Conservation (phyloP, 768 basidiomycete genomes). For the Gyrodon lividus region DNA sequence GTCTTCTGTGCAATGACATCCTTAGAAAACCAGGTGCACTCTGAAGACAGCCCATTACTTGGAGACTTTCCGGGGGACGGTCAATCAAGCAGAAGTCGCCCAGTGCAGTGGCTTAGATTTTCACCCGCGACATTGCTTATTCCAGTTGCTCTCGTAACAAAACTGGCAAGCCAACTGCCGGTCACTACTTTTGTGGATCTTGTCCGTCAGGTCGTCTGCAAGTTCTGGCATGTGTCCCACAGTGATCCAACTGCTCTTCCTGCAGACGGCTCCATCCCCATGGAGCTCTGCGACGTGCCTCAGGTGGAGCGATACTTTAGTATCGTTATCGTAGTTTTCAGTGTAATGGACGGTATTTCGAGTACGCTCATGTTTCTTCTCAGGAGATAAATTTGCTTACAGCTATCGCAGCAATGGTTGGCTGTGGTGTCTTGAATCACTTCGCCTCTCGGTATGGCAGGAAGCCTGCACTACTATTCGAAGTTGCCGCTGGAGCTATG, state of each 20-base stretch:
- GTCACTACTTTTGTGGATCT: constrained; percentile 28
- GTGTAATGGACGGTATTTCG: constrained; percentile 15
- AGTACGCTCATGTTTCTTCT: constrained; percentile 14
- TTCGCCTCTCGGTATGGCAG: constrained; percentile 29
- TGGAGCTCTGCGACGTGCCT: constrained; percentile 19
- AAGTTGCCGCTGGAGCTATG: constrained; percentile 6
- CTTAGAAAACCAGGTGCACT: not conserved
- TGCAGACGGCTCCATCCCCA: constrained; percentile 5
- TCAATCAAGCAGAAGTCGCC: not conserved
- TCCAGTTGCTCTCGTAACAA: constrained; percentile 25
- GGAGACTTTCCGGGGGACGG: not conserved
- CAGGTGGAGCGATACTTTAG: constrained; percentile 24
- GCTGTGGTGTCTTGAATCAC: constrained; percentile 21
- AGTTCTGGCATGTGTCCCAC: constrained; percentile 19
- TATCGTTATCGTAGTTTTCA: constrained; percentile 15
- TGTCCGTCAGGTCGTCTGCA: constrained; percentile 27
- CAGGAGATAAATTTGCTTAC: not conserved
- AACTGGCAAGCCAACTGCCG: constrained; percentile 21
- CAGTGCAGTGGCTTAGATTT: not conserved
- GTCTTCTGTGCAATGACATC: constrained; percentile 10
- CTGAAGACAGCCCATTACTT: constrained; percentile 14
- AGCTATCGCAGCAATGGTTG: constrained; percentile 18
- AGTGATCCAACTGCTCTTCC: constrained; percentile 7
- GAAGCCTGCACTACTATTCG: constrained; percentile 19
- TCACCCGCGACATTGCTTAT: constrained; percentile 24